phyloP scores from a whole-genome alignment of 192 early-diverging fungal species.

The Backusella luteola region DNA sequence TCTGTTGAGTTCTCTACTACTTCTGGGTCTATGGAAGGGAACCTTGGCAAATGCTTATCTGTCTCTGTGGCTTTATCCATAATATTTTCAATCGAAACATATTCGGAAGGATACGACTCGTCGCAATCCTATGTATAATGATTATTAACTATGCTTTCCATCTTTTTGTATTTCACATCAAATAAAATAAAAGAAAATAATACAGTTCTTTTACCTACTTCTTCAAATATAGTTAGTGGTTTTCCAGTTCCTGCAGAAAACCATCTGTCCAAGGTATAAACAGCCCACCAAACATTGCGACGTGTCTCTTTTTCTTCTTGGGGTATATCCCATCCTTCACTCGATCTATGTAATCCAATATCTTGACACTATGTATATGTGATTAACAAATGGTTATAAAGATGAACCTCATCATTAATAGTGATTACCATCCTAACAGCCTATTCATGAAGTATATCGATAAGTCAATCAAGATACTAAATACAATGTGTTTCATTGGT shows the following conservation, averaged over 20 bases:
- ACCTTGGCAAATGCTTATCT: neutral
- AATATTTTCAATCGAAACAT: constrained; percentile 17
- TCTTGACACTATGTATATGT: neutral
- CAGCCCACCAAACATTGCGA: constrained; percentile 6
- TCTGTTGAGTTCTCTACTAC: neutral
- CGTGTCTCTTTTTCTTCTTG: constrained; percentile 13
- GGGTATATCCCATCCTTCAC: neutral
- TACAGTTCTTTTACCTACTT: neutral
- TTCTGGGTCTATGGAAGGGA: neutral
- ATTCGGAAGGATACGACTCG: constrained; percentile 20
- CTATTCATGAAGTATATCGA: neutral
- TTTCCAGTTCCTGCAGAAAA: constrained; percentile 14
- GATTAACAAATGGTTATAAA: neutral
- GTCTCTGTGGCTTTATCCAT: constrained; percentile 21
- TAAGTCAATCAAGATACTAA: neutral
- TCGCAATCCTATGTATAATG: constrained; percentile 25
- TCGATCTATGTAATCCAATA: constrained; percentile 19
- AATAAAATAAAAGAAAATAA: neutral
- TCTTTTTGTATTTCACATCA: neutral
- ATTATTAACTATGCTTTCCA: neutral
- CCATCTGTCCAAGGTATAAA: constrained; percentile 21
- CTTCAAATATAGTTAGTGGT: constrained; percentile 17
- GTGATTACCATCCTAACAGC: constrained; percentile 10
- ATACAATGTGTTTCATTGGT: neutral
- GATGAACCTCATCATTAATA: neutral